These are phyloP conservation scores for Trichoderma koningii DNA, from an alignment of 2,329 filamentous ascomycete genomes.

Conservation along the genomic window DNA sequence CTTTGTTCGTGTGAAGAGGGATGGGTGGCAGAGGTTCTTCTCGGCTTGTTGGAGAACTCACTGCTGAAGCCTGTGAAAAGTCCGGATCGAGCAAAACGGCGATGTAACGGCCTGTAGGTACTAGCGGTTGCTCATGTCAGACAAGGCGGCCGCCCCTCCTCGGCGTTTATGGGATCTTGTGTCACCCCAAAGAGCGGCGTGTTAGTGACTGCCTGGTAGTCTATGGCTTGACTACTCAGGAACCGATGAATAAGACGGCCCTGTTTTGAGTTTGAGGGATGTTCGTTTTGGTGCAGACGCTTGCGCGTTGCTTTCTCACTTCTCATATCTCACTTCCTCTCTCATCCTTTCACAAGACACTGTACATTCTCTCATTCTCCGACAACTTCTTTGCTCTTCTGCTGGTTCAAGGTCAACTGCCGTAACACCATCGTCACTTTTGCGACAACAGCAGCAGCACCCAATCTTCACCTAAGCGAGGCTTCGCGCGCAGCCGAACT, in stretches of 20 bases:
- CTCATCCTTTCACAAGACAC: too few relatives aligned
- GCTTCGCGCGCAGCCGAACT: neutral
- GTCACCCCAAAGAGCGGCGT: neutral
- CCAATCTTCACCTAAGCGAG: constrained; percentile 4
- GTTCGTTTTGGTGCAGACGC: constrained; percentile 1
- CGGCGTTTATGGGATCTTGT: neutral
- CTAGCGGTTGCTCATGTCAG: constrained; percentile 21
- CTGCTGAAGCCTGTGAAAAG: constrained; percentile 3
- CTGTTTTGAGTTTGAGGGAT: constrained; percentile 3
- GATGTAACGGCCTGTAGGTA: too few relatives aligned
- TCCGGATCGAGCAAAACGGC: neutral
- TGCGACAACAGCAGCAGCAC: neutral
- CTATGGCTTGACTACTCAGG: neutral
- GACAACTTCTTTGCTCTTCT: neutral
- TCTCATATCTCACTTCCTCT: too few relatives aligned
- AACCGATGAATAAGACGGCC: neutral
- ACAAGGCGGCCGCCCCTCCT: constrained; percentile 18
- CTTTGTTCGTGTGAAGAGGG: neutral
- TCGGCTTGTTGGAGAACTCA: constrained; percentile 2
- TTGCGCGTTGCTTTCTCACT: neutral
- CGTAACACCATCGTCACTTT: constrained; percentile 18
- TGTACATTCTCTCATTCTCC: neutral
- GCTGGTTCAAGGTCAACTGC: neutral
- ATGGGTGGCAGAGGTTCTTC: neutral
- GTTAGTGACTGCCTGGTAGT: neutral